These are phyloP conservation scores for Huntiella savannae DNA, from an alignment of 2,329 filamentous ascomycete genomes.

Conservation along the genomic window DNA sequence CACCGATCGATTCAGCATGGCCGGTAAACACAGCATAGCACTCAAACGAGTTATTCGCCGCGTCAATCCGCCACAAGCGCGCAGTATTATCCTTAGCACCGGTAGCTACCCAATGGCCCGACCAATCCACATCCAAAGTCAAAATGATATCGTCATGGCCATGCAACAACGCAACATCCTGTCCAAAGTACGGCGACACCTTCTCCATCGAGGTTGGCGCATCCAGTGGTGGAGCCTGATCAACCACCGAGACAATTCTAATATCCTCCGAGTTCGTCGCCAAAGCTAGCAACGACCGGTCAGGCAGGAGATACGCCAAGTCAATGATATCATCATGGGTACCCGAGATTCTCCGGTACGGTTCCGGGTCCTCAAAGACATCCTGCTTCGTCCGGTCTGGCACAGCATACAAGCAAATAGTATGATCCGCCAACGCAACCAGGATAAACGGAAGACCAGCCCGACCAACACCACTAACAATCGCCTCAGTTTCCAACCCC, in stretches of 20 bases:
- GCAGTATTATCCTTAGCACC: constrained; percentile 95
- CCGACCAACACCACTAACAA: constrained; percentile 53
- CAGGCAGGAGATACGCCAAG: constrained; percentile 63
- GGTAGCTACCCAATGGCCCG: constrained; percentile 87
- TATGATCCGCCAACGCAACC: constrained; percentile 77
- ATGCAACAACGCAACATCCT: constrained; percentile 68
- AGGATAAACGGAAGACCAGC: constrained; percentile 50
- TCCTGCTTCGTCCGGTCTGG: constrained; percentile 17
- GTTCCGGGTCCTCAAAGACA: constrained; percentile 21
- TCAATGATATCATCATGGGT: constrained; percentile 98
- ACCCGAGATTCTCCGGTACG: constrained; percentile 66
- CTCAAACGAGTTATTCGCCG: constrained; percentile 51
- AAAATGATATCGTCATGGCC: constrained; percentile 95
- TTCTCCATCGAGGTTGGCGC: constrained; percentile 13
- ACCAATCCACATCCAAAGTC: constrained; percentile 87
- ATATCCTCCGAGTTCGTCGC: constrained; percentile 93
- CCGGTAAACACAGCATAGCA: constrained; percentile 73
- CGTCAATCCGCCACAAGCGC: constrained; percentile 73
- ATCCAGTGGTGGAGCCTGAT: constrained; percentile 15
- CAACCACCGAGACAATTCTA: constrained; percentile 57
- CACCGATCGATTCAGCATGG: constrained; percentile 84
- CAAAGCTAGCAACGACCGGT: constrained; percentile 66
- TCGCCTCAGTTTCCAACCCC: constrained; percentile 42
- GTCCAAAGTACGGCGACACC: constrained; percentile 53
- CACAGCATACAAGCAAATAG: constrained; percentile 50